These are phyloP conservation scores for Passiflora organensis DNA, from an alignment of 345 rosid species.

Conservation along the genomic window DNA sequence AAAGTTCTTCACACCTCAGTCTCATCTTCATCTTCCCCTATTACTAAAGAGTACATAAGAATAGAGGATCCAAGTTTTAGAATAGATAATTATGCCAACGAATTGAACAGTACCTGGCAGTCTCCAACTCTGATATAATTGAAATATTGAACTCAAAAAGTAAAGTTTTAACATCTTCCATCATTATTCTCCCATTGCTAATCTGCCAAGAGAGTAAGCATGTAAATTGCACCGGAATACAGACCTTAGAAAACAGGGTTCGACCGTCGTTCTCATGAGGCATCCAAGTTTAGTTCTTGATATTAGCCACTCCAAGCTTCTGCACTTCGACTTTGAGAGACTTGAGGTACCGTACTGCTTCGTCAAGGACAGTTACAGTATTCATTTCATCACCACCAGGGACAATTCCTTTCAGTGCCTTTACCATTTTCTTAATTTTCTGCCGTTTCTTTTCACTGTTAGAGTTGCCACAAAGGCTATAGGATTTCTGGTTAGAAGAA, in stretches of 20 bases:
- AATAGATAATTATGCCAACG: neutral
- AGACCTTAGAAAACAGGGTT: constrained; percentile 7
- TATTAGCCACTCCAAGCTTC: constrained; percentile 55
- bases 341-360: constrained; percentile 80
- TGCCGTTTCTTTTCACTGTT: constrained; percentile 45
- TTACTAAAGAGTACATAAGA: constrained; percentile 1
- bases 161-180: constrained; percentile 3
- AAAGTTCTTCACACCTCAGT: neutral
- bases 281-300: constrained; percentile 24
- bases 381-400: constrained; percentile 76
- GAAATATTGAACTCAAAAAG: constrained; percentile 3
- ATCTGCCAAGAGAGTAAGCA: constrained; percentile 9
- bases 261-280: constrained; percentile 1
- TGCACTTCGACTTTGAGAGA: constrained; percentile 73
- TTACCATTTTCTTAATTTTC: constrained; percentile 79
- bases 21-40: neutral
- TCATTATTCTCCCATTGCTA: constrained; percentile 4
- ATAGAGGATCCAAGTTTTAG: neutral
- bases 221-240: neutral
- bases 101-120: neutral
- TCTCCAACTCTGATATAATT: neutral
- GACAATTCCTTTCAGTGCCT: constrained; percentile 58
- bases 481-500: constrained; percentile 35
- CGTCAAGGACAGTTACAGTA: constrained; percentile 62
- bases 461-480: constrained; percentile 32